Percentiles rank a stretch among this genome's conserved stretches.
phyloP scores from a whole-genome alignment of 1,139 yeast species.

The Pichia sp. region DNA sequence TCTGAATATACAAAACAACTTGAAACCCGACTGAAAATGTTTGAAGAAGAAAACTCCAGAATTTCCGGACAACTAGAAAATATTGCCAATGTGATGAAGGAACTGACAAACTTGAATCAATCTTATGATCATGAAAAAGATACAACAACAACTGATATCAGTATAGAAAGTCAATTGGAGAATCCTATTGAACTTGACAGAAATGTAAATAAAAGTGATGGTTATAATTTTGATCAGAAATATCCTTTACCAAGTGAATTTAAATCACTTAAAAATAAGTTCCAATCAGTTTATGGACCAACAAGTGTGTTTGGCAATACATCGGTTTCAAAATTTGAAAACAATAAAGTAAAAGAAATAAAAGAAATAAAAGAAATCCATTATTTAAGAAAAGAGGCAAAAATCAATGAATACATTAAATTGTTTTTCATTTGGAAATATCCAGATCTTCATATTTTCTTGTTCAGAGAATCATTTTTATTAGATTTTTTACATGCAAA shows the following conservation, averaged over 20 bases:
- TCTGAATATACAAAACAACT: slow-evolving; percentile 41
- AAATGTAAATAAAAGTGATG: slow-evolving; percentile 16
- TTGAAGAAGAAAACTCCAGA: slow-evolving; percentile 1
- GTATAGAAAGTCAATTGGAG: background rate
- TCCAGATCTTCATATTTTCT: slow-evolving; percentile 55
- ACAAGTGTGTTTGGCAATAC: slow-evolving; percentile 41
- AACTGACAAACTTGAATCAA: background rate
- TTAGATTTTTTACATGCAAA: slow-evolving; percentile 45
- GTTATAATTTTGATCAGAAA: slow-evolving; percentile 5
- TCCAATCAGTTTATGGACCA: slow-evolving; percentile 41
- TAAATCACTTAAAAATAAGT: slow-evolving; percentile 9
- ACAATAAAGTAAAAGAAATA: slow-evolving; percentile 7
- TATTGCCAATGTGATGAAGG: slow-evolving; percentile 5
- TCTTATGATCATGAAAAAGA: slow-evolving; percentile 1
- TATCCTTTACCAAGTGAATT: slow-evolving; percentile 14
- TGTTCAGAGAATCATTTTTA: slow-evolving; percentile 57
- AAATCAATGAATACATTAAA: slow-evolving; percentile 44
- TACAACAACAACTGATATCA: background rate
- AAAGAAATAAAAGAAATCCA: slow-evolving; percentile 5
- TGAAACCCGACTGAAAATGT: slow-evolving; percentile 22
- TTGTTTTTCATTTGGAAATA: slow-evolving; percentile 58
- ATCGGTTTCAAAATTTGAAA: slow-evolving; percentile 9
- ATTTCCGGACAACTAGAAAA: background rate
- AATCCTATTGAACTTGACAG: background rate
- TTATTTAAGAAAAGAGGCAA: slow-evolving; percentile 18